Percentiles rank a stretch among this genome's conserved stretches.
These are phyloP conservation scores for Mycena vitilis DNA, from an alignment of 768 basidiomycete genomes.

Conservation along the genomic window DNA sequence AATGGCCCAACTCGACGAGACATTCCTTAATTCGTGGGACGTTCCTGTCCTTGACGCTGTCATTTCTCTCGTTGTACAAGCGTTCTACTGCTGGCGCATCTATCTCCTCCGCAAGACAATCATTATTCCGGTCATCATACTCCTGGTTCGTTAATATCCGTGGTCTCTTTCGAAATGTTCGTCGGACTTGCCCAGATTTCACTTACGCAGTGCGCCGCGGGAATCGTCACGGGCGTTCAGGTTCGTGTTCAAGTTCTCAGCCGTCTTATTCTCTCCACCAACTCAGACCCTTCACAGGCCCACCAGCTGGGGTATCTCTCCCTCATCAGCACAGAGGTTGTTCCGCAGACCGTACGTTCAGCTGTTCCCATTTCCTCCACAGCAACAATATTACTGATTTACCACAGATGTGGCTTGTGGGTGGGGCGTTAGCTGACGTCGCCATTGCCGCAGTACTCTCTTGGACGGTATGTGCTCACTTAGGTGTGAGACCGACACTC, in stretches of 20 bases:
- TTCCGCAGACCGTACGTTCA: conserved; percentile 22
- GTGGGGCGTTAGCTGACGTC: conserved; percentile 30
- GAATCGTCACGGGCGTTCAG: conserved; percentile 18
- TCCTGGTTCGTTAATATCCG: conserved; percentile 3
- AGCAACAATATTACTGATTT: no score
- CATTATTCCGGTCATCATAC: conserved; percentile 24
- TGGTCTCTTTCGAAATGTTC: no score
- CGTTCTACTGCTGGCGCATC: conserved; percentile 37
- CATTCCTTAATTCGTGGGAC: conserved; percentile 35
- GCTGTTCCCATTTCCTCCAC: neutral
- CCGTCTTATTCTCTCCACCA: neutral
- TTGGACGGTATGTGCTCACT: conserved; percentile 17
- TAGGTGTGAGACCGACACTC: no score
- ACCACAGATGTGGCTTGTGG: conserved; percentile 32
- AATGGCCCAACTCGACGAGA: conserved; percentile 23
- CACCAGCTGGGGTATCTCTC: conserved; percentile 25
- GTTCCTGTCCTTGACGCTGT: conserved; percentile 35
- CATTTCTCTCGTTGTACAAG: conserved; percentile 36
- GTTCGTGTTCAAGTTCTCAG: neutral
- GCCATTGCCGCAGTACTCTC: conserved; percentile 27
- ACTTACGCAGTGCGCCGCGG: conserved; percentile 19
- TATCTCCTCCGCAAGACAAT: conserved; percentile 22
- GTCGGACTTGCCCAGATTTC: conserved; percentile 14
- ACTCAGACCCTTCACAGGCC: neutral
- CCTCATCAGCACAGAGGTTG: conserved; percentile 25